Evolutionary conservation across 2,329 filamentous ascomycete genomes (phyloP).

Genomic region (Xylaria sp.): DNA sequence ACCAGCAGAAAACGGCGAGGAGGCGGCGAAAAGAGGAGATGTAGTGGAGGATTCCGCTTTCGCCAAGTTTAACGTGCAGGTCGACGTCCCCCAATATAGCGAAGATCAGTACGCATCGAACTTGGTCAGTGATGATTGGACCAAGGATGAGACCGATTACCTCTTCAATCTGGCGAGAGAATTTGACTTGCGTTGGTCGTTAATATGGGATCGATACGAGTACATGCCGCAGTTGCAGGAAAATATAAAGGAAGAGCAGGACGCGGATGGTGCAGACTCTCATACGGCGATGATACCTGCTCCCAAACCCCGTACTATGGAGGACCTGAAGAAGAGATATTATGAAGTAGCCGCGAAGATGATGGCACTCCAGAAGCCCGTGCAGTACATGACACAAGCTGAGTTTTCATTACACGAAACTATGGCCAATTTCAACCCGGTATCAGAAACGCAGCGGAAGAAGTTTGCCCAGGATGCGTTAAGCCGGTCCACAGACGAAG

Average conservation of each 20-base stretch:
- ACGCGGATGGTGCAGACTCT: slow-evolving; percentile 54
- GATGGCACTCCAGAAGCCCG: slow-evolving; percentile 82
- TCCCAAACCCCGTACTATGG: slow-evolving; percentile 74
- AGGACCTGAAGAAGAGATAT: slow-evolving; percentile 91
- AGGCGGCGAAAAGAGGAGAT: slow-evolving; percentile 53
- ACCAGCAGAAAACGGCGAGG: slow-evolving; percentile 50
- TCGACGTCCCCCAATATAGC: slow-evolving; percentile 82
- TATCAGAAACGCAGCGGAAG: slow-evolving; percentile 83
- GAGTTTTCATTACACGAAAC: slow-evolving; percentile 87
- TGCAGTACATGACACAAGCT: slow-evolving; percentile 85
- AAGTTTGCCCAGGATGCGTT: slow-evolving; percentile 84
- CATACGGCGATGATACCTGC: slow-evolving; percentile 66
- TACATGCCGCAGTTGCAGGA: slow-evolving; percentile 63
- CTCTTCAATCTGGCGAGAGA: slow-evolving; percentile 79
- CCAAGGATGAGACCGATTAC: slow-evolving; percentile 93
- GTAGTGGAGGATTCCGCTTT: slow-evolving; percentile 72
- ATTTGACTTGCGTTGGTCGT: slow-evolving; percentile 88
- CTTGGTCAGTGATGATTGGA: slow-evolving; percentile 82
- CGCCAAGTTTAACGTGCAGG: slow-evolving; percentile 87
- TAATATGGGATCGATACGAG: slow-evolving; percentile 94
- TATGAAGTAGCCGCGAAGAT: slow-evolving; percentile 87
- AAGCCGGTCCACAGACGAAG: slow-evolving; percentile 84
- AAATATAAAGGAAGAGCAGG: slow-evolving; percentile 54
- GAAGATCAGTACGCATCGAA: slow-evolving; percentile 86
- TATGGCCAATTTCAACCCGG: slow-evolving; percentile 86